These are phyloP conservation scores for California macrophylla DNA, from an alignment of 441 rosid genomes.

Conservation along the genomic window DNA sequence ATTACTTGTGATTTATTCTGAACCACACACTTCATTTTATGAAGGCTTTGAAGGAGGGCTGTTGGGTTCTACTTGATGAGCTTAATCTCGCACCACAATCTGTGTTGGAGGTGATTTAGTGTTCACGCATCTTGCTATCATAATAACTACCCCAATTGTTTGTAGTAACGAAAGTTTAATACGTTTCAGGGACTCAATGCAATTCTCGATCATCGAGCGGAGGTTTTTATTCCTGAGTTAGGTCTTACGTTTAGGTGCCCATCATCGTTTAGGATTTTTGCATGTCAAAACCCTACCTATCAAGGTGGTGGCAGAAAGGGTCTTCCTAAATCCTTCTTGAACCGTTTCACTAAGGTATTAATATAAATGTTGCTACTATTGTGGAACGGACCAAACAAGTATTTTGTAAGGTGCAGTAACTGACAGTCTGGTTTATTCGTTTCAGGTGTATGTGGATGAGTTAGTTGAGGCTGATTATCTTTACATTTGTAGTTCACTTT, in stretches of 20 bases:
- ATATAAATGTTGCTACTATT: background rate
- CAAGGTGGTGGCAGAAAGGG: conserved; percentile 99
- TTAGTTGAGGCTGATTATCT: conserved; percentile 80
- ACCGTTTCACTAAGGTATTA: conserved; percentile 84
- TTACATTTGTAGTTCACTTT: conserved; percentile 68
- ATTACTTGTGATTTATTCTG: conserved; percentile 6
- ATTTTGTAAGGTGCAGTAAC: background rate
- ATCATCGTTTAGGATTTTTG: conserved; percentile 77
- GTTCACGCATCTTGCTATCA: background rate
- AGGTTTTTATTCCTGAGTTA: conserved; percentile 92
- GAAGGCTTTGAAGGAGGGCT: conserved; percentile 94
- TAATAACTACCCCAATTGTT: conserved; percentile 9
- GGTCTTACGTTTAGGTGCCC: conserved; percentile 76
- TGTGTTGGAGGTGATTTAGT: conserved; percentile 61
- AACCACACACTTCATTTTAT: conserved; percentile 7
- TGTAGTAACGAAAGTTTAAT: conserved; percentile 8
- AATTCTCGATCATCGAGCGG: conserved; percentile 93
- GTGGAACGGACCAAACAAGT: background rate
- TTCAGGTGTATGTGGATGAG: conserved; percentile 90
- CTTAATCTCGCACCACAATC: conserved; percentile 99
- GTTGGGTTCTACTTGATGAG: conserved; percentile 97
- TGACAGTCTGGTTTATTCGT: conserved; percentile 20
- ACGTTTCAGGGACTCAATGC: conserved; percentile 87
- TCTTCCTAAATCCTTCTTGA: conserved; percentile 94
- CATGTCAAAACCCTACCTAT: conserved; percentile 95